These are phyloP conservation scores for Phaeosphaeriaceae sp. DNA, from an alignment of 2,329 filamentous ascomycete genomes.

Conservation along the genomic window DNA sequence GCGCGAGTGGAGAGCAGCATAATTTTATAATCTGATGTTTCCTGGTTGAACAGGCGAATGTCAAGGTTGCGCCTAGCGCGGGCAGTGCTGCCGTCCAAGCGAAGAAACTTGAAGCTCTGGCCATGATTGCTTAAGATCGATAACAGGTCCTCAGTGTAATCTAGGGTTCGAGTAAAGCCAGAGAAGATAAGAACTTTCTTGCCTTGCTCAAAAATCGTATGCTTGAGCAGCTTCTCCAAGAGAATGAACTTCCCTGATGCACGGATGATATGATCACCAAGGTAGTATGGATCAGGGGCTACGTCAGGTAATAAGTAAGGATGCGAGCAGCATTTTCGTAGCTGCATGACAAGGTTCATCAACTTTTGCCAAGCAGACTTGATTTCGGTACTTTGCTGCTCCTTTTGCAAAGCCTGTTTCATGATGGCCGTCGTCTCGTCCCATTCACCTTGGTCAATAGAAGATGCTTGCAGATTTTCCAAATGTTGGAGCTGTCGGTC, in stretches of 20 bases:
- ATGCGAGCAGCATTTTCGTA: constrained; percentile 63
- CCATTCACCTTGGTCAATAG: constrained; percentile 46
- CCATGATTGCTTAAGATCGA: constrained; percentile 51
- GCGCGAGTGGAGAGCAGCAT: constrained; percentile 64
- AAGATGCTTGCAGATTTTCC: constrained; percentile 30
- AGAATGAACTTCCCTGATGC: constrained; percentile 64
- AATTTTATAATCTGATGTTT: constrained; percentile 55
- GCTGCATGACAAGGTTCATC: constrained; percentile 63
- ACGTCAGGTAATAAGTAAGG: constrained; percentile 59
- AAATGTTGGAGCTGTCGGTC: constrained; percentile 41
- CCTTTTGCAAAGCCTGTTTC: constrained; percentile 76
- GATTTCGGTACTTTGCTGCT: constrained; percentile 35
- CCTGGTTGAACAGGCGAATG: constrained; percentile 61
- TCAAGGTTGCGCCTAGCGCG: constrained; percentile 59
- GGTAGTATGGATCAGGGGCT: constrained; percentile 53
- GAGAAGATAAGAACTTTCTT: constrained; percentile 66
- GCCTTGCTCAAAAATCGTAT: constrained; percentile 57
- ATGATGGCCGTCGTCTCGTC: constrained; percentile 89
- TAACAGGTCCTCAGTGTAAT: constrained; percentile 61
- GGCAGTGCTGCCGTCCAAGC: constrained; percentile 59
- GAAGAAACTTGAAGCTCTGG: constrained; percentile 53
- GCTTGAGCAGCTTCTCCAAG: constrained; percentile 58
- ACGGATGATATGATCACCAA: constrained; percentile 56
- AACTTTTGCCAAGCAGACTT: constrained; percentile 56
- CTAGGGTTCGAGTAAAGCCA: constrained; percentile 59